Evolutionary conservation across 106 monocot species (phyloP).

Genomic region (Ottelia alismoides): DNA sequence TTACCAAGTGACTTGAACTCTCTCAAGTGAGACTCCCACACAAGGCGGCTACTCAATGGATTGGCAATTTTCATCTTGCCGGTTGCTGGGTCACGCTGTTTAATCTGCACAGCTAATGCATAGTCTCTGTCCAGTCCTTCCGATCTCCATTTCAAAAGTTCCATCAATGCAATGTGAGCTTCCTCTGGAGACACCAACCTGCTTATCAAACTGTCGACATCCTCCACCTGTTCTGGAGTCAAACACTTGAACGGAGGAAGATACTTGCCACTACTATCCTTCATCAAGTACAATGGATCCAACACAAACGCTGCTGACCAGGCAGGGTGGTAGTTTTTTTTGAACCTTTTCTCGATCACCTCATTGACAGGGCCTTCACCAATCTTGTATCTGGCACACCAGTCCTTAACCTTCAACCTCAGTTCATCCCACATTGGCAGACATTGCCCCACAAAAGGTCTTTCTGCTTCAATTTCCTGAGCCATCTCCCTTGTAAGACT

Average conservation of each 20-base stretch:
- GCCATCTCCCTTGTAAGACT: conserved; percentile 26
- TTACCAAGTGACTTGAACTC: conserved; percentile 49
- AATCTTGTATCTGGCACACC: conserved; percentile 35
- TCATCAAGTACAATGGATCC: conserved; percentile 54
- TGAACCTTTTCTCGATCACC: conserved; percentile 48
- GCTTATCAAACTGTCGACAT: conserved; percentile 59
- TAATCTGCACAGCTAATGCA: conserved; percentile 72
- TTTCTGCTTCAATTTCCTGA: conserved; percentile 44
- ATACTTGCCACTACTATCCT: conserved; percentile 67
- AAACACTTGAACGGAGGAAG: conserved; percentile 68
- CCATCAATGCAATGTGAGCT: conserved; percentile 71
- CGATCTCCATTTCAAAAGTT: conserved; percentile 75
- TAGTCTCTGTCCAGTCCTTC: conserved; percentile 67
- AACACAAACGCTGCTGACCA: conserved; percentile 73
- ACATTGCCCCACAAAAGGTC: conserved; percentile 62
- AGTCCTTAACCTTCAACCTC: conserved; percentile 37
- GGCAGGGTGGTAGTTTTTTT: conserved; percentile 72
- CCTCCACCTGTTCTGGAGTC: conserved; percentile 65
- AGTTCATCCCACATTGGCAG: conserved; percentile 65
- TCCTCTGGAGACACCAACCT: conserved; percentile 54
- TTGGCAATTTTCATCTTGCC: conserved; percentile 69
- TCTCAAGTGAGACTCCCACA: conserved; percentile 62
- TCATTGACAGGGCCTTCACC: conserved; percentile 15
- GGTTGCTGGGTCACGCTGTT: conserved; percentile 45
- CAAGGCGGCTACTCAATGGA: conserved; percentile 51